These are phyloP conservation scores for Aureobasidium leucospermi DNA, from an alignment of 2,329 filamentous ascomycete genomes.

Conservation along the genomic window DNA sequence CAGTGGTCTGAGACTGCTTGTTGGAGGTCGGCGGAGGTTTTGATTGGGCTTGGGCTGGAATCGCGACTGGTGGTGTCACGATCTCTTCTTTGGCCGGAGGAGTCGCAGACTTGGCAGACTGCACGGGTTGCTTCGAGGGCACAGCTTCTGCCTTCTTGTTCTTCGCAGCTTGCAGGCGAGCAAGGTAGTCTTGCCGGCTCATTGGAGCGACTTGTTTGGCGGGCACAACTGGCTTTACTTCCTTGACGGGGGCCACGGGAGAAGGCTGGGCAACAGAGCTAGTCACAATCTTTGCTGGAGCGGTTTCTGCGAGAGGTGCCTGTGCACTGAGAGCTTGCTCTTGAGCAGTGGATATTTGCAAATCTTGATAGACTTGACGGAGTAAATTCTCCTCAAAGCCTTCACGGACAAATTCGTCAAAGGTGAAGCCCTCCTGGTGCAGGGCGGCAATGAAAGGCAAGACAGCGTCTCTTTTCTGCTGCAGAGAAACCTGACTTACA, in stretches of 20 bases:
- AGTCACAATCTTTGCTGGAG: neutral
- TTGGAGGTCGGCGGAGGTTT: neutral
- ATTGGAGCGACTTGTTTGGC: slow-evolving; percentile 26
- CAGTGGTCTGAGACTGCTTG: slow-evolving; percentile 64
- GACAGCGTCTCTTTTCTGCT: slow-evolving; percentile 5
- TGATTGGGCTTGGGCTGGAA: neutral
- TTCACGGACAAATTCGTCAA: slow-evolving; percentile 64
- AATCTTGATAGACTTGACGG: slow-evolving; percentile 57
- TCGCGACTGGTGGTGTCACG: neutral
- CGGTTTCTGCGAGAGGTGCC: neutral
- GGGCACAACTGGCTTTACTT: slow-evolving; percentile 10
- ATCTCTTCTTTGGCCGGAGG: neutral
- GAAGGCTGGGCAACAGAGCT: neutral
- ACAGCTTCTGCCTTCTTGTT: slow-evolving; percentile 43
- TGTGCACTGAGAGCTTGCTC: neutral
- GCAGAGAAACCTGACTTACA: slow-evolving; percentile 2
- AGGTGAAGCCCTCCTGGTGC: slow-evolving; percentile 59
- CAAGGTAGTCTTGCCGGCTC: slow-evolving; percentile 69
- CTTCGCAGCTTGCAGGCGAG: slow-evolving; percentile 67
- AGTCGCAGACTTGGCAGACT: neutral
- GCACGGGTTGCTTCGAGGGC: slow-evolving; percentile 1
- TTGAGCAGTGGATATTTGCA: slow-evolving; percentile 40
- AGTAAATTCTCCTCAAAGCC: slow-evolving; percentile 61
- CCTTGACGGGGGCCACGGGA: neutral
- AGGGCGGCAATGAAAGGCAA: slow-evolving; percentile 27